phyloP scores from a whole-genome alignment of 345 rosid species.

The Cardamine occulta region DNA sequence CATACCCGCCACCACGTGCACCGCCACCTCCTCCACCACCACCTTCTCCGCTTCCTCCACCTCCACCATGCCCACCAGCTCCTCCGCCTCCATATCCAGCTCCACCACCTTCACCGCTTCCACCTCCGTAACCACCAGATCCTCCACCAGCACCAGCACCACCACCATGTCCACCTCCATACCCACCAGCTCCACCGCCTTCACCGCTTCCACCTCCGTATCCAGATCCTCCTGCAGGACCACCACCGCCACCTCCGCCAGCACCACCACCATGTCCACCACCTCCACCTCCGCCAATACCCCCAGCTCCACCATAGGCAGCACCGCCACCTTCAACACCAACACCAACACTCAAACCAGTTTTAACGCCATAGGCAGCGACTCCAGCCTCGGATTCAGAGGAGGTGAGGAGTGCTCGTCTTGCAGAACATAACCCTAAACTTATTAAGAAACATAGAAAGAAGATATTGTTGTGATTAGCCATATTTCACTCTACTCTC shows the following conservation, averaged over 20 bases:
- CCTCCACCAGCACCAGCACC: constrained; percentile 37
- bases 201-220: constrained; percentile 32
- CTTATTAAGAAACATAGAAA: constrained; percentile 39
- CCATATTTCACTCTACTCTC: constrained; percentile 29
- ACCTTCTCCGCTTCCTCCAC: constrained; percentile 42
- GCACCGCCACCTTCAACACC: constrained; percentile 35
- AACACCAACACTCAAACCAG: constrained; percentile 29
- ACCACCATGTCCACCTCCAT: constrained; percentile 26
- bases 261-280: constrained; percentile 33
- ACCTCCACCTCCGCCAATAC: constrained; percentile 28
- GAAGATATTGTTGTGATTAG: constrained; percentile 25
- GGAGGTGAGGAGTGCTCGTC: constrained; percentile 35
- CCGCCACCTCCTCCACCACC: constrained; percentile 43
- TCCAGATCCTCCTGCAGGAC: constrained; percentile 40
- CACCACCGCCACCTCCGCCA: constrained; percentile 31
- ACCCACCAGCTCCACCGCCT: constrained; percentile 27
- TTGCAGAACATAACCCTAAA: constrained; percentile 46
- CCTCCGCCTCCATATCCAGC: constrained; percentile 43
- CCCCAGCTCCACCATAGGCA: constrained; percentile 41
- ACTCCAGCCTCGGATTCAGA: constrained; percentile 35
- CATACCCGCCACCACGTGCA: constrained; percentile 43
- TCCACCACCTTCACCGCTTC: constrained; percentile 31
- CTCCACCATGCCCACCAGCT: constrained; percentile 37
- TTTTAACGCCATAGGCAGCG: constrained; percentile 32
- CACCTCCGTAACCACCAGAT: constrained; percentile 33